phyloP scores from a whole-genome alignment of 768 basidiomycete genomes.

The Basidioascus undulatus region DNA sequence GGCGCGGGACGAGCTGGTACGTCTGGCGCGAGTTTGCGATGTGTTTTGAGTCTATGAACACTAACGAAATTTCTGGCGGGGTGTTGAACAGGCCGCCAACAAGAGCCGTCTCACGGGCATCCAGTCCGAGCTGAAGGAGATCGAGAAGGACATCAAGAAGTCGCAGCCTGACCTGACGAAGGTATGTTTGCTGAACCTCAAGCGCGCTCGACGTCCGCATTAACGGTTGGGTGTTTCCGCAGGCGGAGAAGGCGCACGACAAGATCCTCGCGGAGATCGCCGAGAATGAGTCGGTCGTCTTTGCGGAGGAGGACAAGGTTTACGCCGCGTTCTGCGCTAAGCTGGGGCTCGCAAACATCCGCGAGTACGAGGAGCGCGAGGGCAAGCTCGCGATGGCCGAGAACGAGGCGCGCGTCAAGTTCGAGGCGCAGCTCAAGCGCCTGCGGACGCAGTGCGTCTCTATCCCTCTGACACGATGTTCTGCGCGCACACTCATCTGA shows the following conservation, averaged over 20 bases:
- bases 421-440: slow-evolving; percentile 63
- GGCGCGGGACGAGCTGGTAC: slow-evolving; percentile 58
- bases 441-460: slow-evolving; percentile 52
- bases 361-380: slow-evolving; percentile 83
- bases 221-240: not conserved
- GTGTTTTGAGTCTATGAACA: not conserved
- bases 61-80: not conserved
- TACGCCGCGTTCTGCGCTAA: slow-evolving; percentile 54
- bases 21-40: slow-evolving; percentile 11
- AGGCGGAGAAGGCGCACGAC: slow-evolving; percentile 34
- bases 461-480: too few species aligned
- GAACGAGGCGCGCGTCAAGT: slow-evolving; percentile 55
- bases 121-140: slow-evolving; percentile 60
- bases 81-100: slow-evolving; percentile 34
- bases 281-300: slow-evolving; percentile 31
- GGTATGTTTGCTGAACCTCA: slow-evolving; percentile 27
- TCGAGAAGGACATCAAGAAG: slow-evolving; percentile 43
- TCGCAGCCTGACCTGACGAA: slow-evolving; percentile 45
- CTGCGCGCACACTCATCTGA: slow-evolving; percentile 3
- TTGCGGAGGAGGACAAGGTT: slow-evolving; percentile 54
- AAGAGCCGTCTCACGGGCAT: slow-evolving; percentile 51
- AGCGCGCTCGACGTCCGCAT: not conserved
- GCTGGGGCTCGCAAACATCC: slow-evolving; percentile 56
- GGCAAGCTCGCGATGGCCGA: slow-evolving; percentile 71
- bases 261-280: slow-evolving; percentile 32